Evolutionary conservation across 192 early-diverging fungal species (phyloP).

Genomic region (Entomortierella chlamydospora): DNA sequence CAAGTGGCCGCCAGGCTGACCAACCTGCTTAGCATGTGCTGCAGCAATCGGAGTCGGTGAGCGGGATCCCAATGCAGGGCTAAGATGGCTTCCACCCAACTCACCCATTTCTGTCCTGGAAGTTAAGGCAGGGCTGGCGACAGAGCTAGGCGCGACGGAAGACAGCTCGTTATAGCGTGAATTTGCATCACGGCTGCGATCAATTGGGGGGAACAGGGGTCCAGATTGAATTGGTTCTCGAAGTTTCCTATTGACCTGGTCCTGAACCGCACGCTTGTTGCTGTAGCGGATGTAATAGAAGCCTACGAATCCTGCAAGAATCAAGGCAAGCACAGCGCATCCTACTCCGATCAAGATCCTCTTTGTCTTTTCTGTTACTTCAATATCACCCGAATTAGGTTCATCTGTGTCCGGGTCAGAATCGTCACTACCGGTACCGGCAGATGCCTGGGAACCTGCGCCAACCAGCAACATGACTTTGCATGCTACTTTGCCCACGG

Average conservation of each 20-base stretch:
- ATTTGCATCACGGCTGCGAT: not conserved
- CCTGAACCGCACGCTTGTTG: conserved; percentile 33
- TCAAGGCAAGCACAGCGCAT: conserved; percentile 31
- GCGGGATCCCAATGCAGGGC: conserved; percentile 10
- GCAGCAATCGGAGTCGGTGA: conserved; percentile 43
- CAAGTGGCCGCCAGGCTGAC: not conserved
- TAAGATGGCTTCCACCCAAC: not conserved
- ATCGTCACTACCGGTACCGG: not conserved
- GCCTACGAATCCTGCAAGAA: conserved; percentile 35
- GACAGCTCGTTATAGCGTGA: conserved; percentile 41
- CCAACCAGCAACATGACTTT: conserved; percentile 33
- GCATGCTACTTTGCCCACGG: conserved; percentile 5
- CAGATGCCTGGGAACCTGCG: not conserved
- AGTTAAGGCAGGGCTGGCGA: conserved; percentile 23
- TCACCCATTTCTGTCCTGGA: conserved; percentile 36
- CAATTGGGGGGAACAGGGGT: conserved; percentile 29
- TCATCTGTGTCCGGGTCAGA: not conserved
- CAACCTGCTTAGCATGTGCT: conserved; percentile 9
- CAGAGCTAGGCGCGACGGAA: conserved; percentile 16
- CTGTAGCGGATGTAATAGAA: conserved; percentile 45
- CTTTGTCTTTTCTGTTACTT: conserved; percentile 36
- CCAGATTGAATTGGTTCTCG: conserved; percentile 35
- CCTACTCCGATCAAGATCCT: conserved; percentile 44
- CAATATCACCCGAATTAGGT: conserved; percentile 8
- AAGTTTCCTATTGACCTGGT: conserved; percentile 11